A percentile compares a stretch with the other conserved stretches of the same genome.
Evolutionary conservation across 306 rosid genomes (phyloP).

Genomic region (Trifolium dubium): DNA sequence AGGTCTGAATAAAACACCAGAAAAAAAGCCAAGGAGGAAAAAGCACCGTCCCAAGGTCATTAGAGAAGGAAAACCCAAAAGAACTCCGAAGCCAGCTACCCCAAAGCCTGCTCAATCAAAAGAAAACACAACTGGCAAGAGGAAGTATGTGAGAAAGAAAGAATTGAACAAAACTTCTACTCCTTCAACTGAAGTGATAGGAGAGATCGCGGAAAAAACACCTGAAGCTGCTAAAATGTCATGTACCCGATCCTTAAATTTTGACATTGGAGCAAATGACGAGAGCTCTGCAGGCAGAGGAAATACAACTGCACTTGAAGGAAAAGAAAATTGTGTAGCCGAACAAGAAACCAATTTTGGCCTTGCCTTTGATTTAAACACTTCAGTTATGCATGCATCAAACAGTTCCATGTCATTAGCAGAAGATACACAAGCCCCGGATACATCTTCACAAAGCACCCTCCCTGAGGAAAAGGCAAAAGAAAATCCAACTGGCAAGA

Average conservation of each 20-base stretch:
- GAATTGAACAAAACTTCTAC: conserved; percentile 41
- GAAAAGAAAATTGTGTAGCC: conserved; percentile 38
- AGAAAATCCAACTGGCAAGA: conserved; percentile 33
- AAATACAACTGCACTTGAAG: conserved; percentile 32
- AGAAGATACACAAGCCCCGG: conserved; percentile 36
- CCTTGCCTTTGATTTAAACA: conserved; percentile 30
- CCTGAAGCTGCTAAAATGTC: conserved; percentile 45
- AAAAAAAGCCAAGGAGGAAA: conserved; percentile 60
- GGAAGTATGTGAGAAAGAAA: conserved; percentile 70
- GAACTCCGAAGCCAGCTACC: conserved; percentile 48
- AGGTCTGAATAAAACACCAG: conserved; percentile 55
- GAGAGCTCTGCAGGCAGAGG: conserved; percentile 42
- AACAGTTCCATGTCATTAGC: conserved; percentile 37
- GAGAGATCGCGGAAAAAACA: conserved; percentile 36
- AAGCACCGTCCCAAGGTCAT: conserved; percentile 90
- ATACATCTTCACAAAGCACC: conserved; percentile 34
- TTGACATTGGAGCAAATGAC: conserved; percentile 41
- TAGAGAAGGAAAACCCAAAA: conserved; percentile 69
- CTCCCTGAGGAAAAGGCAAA: conserved; percentile 15
- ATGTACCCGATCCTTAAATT: conserved; percentile 59
- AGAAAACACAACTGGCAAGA: conserved; percentile 52
- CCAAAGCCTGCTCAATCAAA: conserved; percentile 54
- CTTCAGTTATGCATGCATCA: conserved; percentile 37
- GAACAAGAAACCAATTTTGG: conserved; percentile 36
- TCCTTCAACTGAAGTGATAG: conserved; percentile 44